phyloP scores from a whole-genome alignment of 331 rosid genomes.

The Pyrus hybrid region DNA sequence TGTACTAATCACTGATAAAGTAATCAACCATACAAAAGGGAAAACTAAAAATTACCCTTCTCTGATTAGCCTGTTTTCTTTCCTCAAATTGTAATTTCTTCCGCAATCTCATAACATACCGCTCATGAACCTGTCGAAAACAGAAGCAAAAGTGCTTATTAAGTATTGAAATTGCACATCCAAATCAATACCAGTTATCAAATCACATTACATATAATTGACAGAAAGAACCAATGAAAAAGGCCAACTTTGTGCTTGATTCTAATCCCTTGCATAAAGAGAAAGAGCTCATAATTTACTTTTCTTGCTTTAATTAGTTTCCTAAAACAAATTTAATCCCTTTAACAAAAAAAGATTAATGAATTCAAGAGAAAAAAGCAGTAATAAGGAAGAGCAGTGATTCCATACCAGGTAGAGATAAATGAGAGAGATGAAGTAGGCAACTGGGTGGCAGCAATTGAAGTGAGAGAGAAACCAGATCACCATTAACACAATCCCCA shows the following conservation, averaged over 20 bases:
- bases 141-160: slow-evolving; percentile 8
- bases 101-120: slow-evolving; percentile 57
- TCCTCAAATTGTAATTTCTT: slow-evolving; percentile 78
- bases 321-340: not conserved
- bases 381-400: not conserved
- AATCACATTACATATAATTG: not conserved
- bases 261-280: not conserved
- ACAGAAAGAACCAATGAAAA: not conserved
- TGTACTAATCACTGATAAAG: not conserved
- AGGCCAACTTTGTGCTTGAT: not conserved
- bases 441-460: slow-evolving; percentile 47
- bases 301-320: not conserved
- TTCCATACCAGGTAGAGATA: slow-evolving; percentile 62
- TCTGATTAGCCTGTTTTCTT: slow-evolving; percentile 82
- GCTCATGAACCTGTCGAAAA: slow-evolving; percentile 72
- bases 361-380: not conserved
- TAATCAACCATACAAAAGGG: slow-evolving; percentile 2
- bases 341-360: not conserved
- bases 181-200: not conserved
- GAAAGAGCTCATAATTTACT: not conserved
- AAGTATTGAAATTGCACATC: slow-evolving; percentile 1
- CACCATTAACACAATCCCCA: slow-evolving; percentile 42
- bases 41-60: slow-evolving; percentile 48
- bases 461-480: slow-evolving; percentile 62
- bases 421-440: slow-evolving; percentile 54